Percentiles rank a stretch among this genome's conserved stretches.
These are phyloP conservation scores for Casuarina equisetifolia DNA, from an alignment of 306 rosid species.

Conservation along the genomic window DNA sequence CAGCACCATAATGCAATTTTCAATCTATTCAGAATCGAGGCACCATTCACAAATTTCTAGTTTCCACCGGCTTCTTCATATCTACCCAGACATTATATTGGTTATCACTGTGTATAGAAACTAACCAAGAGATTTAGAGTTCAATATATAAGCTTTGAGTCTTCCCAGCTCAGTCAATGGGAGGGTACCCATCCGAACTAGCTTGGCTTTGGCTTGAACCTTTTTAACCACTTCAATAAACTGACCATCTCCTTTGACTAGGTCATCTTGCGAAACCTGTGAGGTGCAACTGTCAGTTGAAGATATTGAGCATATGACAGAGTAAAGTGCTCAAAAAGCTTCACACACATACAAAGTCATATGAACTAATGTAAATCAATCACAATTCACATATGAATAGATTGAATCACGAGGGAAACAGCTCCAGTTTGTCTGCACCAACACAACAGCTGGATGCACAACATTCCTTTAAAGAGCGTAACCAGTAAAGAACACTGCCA, in stretches of 20 bases:
- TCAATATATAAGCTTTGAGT: conserved; percentile 62
- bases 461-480: not conserved
- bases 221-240: conserved; percentile 50
- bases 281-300: conserved; percentile 20
- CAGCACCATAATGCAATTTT: conserved; percentile 6
- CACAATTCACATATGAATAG: not conserved
- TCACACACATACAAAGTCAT: not conserved
- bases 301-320: conserved; percentile 5
- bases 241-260: conserved; percentile 38
- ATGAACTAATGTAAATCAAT: not conserved
- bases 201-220: conserved; percentile 67
- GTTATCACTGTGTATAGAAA: conserved; percentile 12
- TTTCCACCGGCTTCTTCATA: not conserved
- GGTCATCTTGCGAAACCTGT: conserved; percentile 66
- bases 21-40: conserved; percentile 14
- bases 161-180: conserved; percentile 71
- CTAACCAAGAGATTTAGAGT: conserved; percentile 55
- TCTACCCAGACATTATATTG: conserved; percentile 2
- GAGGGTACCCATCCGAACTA: conserved; percentile 63
- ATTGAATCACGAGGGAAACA: not conserved
- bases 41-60: no score
- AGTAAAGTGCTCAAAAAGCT: not conserved
- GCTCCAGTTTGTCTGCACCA: not conserved
- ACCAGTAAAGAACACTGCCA: not conserved
- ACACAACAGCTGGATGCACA: not conserved